Evolutionary conservation across 768 basidiomycete genomes (phyloP).

Genomic region (Hirschioporus abietinus): DNA sequence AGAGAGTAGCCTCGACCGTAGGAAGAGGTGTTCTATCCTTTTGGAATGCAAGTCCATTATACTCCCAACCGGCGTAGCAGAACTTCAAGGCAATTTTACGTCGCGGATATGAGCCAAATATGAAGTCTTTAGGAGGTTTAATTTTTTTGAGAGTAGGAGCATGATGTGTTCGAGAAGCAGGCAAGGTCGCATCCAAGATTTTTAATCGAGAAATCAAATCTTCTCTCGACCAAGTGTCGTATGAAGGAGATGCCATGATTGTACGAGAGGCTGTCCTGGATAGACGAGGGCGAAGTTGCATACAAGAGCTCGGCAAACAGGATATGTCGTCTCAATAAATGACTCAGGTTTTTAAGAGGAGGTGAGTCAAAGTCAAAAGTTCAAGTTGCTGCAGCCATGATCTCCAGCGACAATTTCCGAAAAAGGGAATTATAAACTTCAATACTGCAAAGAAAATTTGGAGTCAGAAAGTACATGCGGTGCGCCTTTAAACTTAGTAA

Average conservation of each 20-base stretch:
- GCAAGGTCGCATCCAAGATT: slow-evolving; percentile 41
- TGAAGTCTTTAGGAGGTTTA: slow-evolving; percentile 37
- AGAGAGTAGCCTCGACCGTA: slow-evolving; percentile 87
- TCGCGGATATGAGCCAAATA: slow-evolving; percentile 62
- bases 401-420: background rate
- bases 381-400: background rate
- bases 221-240: slow-evolving; percentile 58
- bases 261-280: slow-evolving; percentile 2
- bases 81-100: slow-evolving; percentile 94
- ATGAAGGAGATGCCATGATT: slow-evolving; percentile 21
- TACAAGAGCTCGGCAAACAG: background rate
- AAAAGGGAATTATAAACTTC: background rate
- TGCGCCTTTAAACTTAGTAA: background rate
- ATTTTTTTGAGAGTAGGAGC: slow-evolving; percentile 9
- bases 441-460: background rate
- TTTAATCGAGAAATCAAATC: slow-evolving; percentile 63
- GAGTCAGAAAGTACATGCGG: slow-evolving; percentile 21
- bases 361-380: background rate
- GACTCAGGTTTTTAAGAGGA: background rate
- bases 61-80: slow-evolving; percentile 89
- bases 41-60: slow-evolving; percentile 87
- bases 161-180: slow-evolving; percentile 14
- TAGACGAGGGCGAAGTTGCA: background rate
- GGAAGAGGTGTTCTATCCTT: slow-evolving; percentile 63
- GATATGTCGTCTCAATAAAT: background rate